Base-by-base conservation (phyloP, 306 rosid genomes). In the Erythrophleum fordii region DNA sequence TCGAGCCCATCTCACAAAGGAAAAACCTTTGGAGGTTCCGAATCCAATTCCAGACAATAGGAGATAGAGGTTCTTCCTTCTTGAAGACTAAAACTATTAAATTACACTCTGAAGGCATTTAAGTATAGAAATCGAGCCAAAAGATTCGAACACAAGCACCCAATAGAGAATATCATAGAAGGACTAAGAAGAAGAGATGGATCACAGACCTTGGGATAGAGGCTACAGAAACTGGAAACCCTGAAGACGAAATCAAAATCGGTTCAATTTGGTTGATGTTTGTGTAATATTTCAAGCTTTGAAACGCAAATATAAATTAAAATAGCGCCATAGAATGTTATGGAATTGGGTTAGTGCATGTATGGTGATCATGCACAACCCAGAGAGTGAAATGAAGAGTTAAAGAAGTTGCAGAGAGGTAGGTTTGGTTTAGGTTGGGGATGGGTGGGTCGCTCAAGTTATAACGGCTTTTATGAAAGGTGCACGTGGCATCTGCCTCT, bases 401-500 rank as follows among this genome's bases (percentile, higher is more conserved):
- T 53, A 56, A 71, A 69, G 78, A 68, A 66, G 67, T 10, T 22
- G 77, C 31, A 73, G 84, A 49, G 77, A 73, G 88, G 89, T 88
- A 89, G 98, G 97, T 94, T 82, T 67, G 94, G 83, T 78, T 77
- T 52, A 75, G 84, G 73, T 68, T 68, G 34, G 12, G 20, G 48
- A 17, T n/a, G 39, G 31, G 66, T 80, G 82, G 65, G 85, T 65
- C 65, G 79, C 34, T 82, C 66, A 81, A 37, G 28, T 35, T 37
- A 28, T 65, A 20, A 67, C 29, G 51, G 73, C 34, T 68, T 68
- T 42, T 68, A 85, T 86, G 88, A 82, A 75, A 68, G 81, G 28
- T 73, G 92, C 97, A 92, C 94, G 98, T 92, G 97, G 89, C 73
- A 80, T 55, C 91, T 83, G 87, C 93, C 82, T 17, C 74, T 77